Evolutionary conservation across 495 filamentous ascomycete species (phyloP).

Genomic region (Cudoniella acicularis): DNA sequence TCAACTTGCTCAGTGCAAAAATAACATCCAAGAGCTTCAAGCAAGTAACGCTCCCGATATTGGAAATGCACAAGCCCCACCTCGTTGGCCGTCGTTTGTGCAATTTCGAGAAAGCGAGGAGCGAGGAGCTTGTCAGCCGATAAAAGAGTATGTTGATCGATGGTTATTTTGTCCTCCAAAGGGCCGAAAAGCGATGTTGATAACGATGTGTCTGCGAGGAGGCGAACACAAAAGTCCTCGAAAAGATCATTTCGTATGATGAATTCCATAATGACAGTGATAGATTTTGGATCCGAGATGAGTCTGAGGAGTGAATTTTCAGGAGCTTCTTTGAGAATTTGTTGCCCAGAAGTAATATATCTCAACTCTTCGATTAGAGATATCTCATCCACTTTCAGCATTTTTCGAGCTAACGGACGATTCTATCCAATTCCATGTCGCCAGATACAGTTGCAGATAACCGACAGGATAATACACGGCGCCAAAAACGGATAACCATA

Average conservation of each 20-base stretch:
- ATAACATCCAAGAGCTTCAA: conserved; percentile 34
- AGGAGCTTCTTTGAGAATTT: background rate
- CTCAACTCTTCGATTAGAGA: background rate
- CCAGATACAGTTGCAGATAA: conserved; percentile 46
- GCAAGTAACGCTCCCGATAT: conserved; percentile 40
- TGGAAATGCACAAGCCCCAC: conserved; percentile 30
- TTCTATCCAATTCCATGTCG: conserved; percentile 33
- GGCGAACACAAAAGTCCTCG: conserved; percentile 32
- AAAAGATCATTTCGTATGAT: conserved; percentile 36
- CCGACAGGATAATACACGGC: conserved; percentile 41
- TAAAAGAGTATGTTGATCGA: conserved; percentile 16
- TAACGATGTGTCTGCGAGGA: conserved; percentile 27
- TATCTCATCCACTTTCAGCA: background rate
- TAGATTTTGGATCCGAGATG: conserved; percentile 16
- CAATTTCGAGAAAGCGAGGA: conserved; percentile 25
- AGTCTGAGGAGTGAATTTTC: background rate
- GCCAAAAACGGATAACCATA: conserved; percentile 46
- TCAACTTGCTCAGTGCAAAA: no score
- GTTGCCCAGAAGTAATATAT: background rate
- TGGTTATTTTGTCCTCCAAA: background rate
- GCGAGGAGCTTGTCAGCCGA: background rate
- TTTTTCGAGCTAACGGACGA: background rate
- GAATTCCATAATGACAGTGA: conserved; percentile 33
- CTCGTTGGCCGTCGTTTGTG: conserved; percentile 28
- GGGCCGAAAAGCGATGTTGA: conserved; percentile 8